A percentile compares a stretch with the other conserved stretches of the same genome.
phyloP scores from a whole-genome alignment of 2,329 filamentous ascomycete genomes.

The Scedosporium apiospermum region DNA sequence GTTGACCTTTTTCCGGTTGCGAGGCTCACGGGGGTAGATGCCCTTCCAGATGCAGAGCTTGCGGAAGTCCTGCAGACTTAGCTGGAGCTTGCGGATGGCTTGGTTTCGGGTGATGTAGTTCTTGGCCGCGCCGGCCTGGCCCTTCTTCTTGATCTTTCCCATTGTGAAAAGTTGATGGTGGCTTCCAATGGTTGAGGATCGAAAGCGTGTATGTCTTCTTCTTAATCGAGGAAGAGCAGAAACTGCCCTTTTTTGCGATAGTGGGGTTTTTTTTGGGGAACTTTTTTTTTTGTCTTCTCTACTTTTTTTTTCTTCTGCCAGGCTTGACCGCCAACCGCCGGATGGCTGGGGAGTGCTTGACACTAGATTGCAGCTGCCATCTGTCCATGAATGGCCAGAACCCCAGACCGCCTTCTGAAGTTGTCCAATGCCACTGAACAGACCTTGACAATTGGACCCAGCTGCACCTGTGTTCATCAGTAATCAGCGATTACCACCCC shows the following conservation, averaged over 20 bases:
- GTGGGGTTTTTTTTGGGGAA: constrained; percentile 6
- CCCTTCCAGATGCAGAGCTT: constrained; percentile 99
- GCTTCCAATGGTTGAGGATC: background rate
- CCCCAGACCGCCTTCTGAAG: background rate
- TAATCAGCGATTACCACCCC: background rate
- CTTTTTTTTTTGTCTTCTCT: constrained; percentile 22
- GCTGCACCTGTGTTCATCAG: too few species aligned
- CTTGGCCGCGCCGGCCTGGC: constrained; percentile 83
- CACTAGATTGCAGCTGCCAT: background rate
- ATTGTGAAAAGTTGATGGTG: constrained; percentile 28
- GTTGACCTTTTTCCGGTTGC: constrained; percentile 93
- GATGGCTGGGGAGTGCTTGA: background rate
- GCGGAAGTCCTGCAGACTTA: constrained; percentile 94
- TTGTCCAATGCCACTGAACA: background rate
- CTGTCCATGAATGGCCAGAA: background rate
- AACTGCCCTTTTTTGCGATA: background rate
- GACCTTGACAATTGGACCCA: background rate
- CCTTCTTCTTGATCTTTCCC: constrained; percentile 85
- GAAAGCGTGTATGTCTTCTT: background rate
- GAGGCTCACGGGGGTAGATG: constrained; percentile 94
- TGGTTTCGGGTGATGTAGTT: constrained; percentile 98
- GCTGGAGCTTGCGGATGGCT: constrained; percentile 94
- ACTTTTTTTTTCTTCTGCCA: constrained; percentile 13
- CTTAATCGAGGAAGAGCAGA: background rate
- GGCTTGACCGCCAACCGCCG: constrained; percentile 7